Conservation (phyloP, 305 asterid species). For the Fraxinus ornus region DNA sequence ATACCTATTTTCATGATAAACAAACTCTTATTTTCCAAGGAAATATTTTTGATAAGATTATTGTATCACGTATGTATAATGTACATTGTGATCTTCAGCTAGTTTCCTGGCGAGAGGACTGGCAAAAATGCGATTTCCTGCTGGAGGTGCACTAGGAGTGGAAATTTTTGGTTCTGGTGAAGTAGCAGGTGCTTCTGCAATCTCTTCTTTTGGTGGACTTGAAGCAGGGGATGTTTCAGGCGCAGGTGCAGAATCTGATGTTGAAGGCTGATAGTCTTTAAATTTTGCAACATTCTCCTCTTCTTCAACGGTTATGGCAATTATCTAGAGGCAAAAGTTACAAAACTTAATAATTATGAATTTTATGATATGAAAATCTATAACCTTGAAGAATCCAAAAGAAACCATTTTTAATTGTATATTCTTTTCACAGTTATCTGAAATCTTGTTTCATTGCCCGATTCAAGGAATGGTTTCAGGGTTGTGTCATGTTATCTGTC, state of each 20-base stretch:
- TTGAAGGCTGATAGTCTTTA: constrained; percentile 68
- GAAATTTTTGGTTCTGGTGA: constrained; percentile 63
- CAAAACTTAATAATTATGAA: constrained; percentile 1
- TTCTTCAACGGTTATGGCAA: constrained; percentile 89
- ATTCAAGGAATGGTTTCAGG: not conserved
- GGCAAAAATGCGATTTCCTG: constrained; percentile 79
- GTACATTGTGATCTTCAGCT: constrained; percentile 83
- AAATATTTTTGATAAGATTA: not conserved
- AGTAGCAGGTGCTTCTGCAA: constrained; percentile 43
- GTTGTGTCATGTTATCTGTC: not conserved
- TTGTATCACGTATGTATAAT: not conserved
- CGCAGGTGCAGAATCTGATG: constrained; percentile 67
- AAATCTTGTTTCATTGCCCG: not conserved
- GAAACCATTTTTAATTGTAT: not conserved
- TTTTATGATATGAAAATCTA: constrained; percentile 1
- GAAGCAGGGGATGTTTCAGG: constrained; percentile 57
- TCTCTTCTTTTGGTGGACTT: constrained; percentile 66
- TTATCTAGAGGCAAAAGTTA: constrained; percentile 44
- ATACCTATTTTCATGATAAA: constrained; percentile 43
- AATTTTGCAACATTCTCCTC: constrained; percentile 73
- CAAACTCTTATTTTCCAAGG: not conserved
- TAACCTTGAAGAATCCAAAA: not conserved
- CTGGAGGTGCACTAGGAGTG: constrained; percentile 54
- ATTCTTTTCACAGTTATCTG: not conserved
- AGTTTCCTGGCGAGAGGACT: constrained; percentile 95